phyloP scores from a whole-genome alignment of 2,329 filamentous ascomycete species.

The Botrytis aclada region DNA sequence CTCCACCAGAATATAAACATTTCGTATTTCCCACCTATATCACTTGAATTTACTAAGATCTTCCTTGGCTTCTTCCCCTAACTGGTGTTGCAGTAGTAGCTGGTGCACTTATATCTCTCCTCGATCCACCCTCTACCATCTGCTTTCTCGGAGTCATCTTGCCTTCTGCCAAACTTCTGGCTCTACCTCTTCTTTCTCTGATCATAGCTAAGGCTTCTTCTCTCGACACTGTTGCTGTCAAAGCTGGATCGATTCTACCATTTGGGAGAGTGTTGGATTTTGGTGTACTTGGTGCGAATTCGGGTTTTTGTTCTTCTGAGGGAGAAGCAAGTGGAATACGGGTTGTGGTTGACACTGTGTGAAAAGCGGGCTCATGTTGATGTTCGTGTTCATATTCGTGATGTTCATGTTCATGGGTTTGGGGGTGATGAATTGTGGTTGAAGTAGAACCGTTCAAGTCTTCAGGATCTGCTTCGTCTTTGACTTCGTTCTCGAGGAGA shows the following conservation, averaged over 20 bases:
- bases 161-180: conserved; percentile 64
- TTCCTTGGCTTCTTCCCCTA: conserved; percentile 25
- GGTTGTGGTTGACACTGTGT: conserved; percentile 38
- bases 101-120: conserved; percentile 37
- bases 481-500: conserved; percentile 16
- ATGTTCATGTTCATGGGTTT: conserved; percentile 32
- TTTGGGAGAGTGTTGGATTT: conserved; percentile 21
- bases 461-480: conserved; percentile 22
- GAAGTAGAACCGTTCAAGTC: conserved; percentile 36
- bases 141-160: conserved; percentile 56
- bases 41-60: neutral
- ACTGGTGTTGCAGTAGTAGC: conserved; percentile 30
- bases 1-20: neutral
- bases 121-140: conserved; percentile 31
- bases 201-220: conserved; percentile 76
- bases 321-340: conserved; percentile 34
- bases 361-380: conserved; percentile 28
- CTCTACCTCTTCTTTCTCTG: conserved; percentile 66
- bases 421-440: conserved; percentile 9
- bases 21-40: neutral
- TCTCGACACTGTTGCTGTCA: conserved; percentile 65
- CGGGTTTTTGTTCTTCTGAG: conserved; percentile 22
- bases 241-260: conserved; percentile 47
- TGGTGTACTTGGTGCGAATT: conserved; percentile 18
- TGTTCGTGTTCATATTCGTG: conserved; percentile 29